phyloP scores from a whole-genome alignment of 2,329 filamentous ascomycete species.

The Arthrobotrys pseudoclavata region DNA sequence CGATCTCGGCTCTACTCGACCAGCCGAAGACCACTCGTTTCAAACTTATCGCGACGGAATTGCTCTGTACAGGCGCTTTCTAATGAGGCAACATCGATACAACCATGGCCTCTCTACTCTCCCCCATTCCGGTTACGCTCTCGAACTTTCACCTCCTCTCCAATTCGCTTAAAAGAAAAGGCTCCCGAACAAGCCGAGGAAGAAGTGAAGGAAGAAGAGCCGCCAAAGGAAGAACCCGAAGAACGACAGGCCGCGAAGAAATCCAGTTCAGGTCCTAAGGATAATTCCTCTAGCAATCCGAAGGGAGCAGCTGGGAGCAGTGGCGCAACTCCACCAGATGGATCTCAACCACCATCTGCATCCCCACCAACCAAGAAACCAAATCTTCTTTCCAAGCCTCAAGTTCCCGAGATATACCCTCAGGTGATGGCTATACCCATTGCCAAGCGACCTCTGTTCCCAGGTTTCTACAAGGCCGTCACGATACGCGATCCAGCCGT shows the following conservation, averaged over 20 bases:
- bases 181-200: slow-evolving; percentile 68
- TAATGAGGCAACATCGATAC: slow-evolving; percentile 22
- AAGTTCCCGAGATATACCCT: slow-evolving; percentile 93
- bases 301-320: slow-evolving; percentile 73
- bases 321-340: slow-evolving; percentile 69
- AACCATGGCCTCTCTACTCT: slow-evolving; percentile 61
- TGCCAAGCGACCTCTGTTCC: slow-evolving; percentile 90
- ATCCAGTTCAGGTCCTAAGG: slow-evolving; percentile 64
- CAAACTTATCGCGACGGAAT: slow-evolving; percentile 34
- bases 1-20: slow-evolving; percentile 27
- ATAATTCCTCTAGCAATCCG: slow-evolving; percentile 64
- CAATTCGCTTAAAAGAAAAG: slow-evolving; percentile 61
- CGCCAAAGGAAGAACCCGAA: slow-evolving; percentile 66
- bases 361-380: slow-evolving; percentile 69
- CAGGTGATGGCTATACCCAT: slow-evolving; percentile 98
- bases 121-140: slow-evolving; percentile 60
- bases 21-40: slow-evolving; percentile 28
- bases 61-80: slow-evolving; percentile 12
- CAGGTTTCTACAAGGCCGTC: slow-evolving; percentile 98
- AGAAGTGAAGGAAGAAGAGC: slow-evolving; percentile 65
- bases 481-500: slow-evolving; percentile 95
- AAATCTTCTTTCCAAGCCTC: slow-evolving; percentile 86
- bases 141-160: slow-evolving; percentile 66
- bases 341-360: slow-evolving; percentile 68
- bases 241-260: slow-evolving; percentile 69